Conservation (phyloP, 495 filamentous ascomycete genomes). For the Neurospora sp. region DNA sequence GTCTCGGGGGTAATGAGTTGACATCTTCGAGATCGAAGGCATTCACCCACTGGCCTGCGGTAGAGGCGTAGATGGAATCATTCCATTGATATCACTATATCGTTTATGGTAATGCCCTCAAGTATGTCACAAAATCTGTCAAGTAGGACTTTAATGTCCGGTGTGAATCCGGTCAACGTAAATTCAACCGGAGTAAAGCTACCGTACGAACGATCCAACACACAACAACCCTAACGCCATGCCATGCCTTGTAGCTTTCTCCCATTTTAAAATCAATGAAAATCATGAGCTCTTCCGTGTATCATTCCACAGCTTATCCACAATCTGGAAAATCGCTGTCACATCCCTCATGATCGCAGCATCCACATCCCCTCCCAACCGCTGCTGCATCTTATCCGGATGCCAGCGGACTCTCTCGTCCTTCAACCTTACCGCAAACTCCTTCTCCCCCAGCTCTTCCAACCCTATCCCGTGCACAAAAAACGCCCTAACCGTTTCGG, state of each 20-base stretch:
- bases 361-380: slow-evolving; percentile 59
- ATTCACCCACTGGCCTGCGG: not conserved
- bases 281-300: slow-evolving; percentile 21
- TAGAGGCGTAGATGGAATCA: too few relatives aligned
- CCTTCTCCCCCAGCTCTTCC: slow-evolving; percentile 51
- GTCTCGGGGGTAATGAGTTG: not conserved
- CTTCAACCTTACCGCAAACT: slow-evolving; percentile 58
- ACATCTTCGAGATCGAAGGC: not conserved
- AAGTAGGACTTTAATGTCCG: not conserved
- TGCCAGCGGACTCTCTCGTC: slow-evolving; percentile 88
- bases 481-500: slow-evolving; percentile 27
- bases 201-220: not conserved
- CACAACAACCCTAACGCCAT: not conserved
- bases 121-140: not conserved
- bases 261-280: not conserved
- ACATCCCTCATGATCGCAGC: slow-evolving; percentile 59
- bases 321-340: slow-evolving; percentile 83
- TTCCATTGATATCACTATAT: not conserved
- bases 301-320: slow-evolving; percentile 75
- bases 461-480: slow-evolving; percentile 31
- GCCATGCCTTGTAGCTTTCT: not conserved
- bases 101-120: not conserved
- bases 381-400: slow-evolving; percentile 95
- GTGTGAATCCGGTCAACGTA: not conserved
- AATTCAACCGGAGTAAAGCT: not conserved